Base-by-base conservation (phyloP, 2,329 filamentous ascomycete genomes). In the Fusarium miscanthi region DNA sequence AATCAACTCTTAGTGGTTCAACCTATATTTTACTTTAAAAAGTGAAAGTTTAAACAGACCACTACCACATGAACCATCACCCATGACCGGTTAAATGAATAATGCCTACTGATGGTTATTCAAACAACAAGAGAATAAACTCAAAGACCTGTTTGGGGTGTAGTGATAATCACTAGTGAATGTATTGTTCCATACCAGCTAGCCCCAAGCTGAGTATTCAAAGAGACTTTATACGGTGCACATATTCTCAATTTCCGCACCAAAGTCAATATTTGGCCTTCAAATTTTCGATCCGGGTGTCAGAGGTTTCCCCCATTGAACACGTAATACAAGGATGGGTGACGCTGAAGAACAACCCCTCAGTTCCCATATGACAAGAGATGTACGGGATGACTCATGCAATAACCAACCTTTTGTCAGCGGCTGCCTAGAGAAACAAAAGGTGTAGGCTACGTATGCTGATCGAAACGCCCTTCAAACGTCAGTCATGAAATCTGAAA, bases 391-490 rank as follows among this genome's bases (percentile, higher is more conserved):
- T 27, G 13, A 37, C 31, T 37, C 23, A 49, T 16, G 11, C 7
- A 7, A n/a, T n/a, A 12, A 3, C 5, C 21, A 33, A 23, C 8
- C 6, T 17, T 11, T 31, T 31, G 4, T 23, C 14, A n/a, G 17
- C 6, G 9, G 48, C n/a, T 8, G 17, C n/a, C 31, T 16, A 6
- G 17, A 33, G n/a, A 17, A 52, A 21, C 12, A 2, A 25, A 21
- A 6, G 3, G 17, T 27, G 17, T 16, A 12, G 31, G 17, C 1
- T 16, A 16, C 4, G 8, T 21, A 45, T 19, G 3, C 16, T 51
- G 6, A 16, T 17, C 10, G 21, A 23, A 1, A 12, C 25, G 0
- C 8, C 4, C n/a, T 14, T 14, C 17, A 14, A 5, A 51, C 1
- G 10, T 21, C 8, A 10, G 17, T 11, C 9, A 14, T 2, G 5